Evolutionary conservation across 164 flowering plant species (phyloP), one percentile per base, ranked within the genome.

Genomic region (Cinnamomum micranthum): DNA sequence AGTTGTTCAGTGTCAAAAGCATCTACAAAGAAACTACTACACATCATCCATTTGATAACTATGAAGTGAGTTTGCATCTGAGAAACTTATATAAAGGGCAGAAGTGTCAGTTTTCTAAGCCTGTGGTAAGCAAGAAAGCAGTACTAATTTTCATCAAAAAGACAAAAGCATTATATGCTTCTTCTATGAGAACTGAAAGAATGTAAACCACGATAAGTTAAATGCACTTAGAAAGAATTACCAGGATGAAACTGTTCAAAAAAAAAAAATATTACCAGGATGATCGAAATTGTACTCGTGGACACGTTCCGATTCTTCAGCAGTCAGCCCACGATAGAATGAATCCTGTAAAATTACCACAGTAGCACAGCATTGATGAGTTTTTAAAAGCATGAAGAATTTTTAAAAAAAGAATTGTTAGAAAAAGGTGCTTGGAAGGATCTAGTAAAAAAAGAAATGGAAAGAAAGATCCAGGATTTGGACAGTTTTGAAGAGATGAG

Each of bases 1-100:
- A 95, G 93, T 79, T 93, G 98, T 75, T 91, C 99, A 11, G 97
- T 89, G 81, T 95, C 98, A 80, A 92, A 95, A 73, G 99, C 98
- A 88, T 93, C 99, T 95, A 81, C 72, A 82, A 52, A 69, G 35
- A 68, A 83, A 78, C 60, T 27, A 76, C 63, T n/a, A 68, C 14
- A 77, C 14, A 74, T 71, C 69, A 74, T 41, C 47, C 47, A 41
- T 41, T 41, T 41, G 47, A 41, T 41, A 41, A 41, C 7, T 1
- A 41, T 41, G 11, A 6, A 41, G 47, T 41, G 47, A 41, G 47
- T 41, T 41, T 41, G 47, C 10, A 41, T 41, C 47, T 41, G 47
- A 41, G 47, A 41, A 41, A 41, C 47, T 41, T 41, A 9, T 41
- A 7, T 41, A 41, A 41, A 41, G 47, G 47, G 47, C 0, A 2